These are phyloP conservation scores for Volvariella surrecta DNA, from an alignment of 1,284 basidiomycete species.

Conservation along the genomic window DNA sequence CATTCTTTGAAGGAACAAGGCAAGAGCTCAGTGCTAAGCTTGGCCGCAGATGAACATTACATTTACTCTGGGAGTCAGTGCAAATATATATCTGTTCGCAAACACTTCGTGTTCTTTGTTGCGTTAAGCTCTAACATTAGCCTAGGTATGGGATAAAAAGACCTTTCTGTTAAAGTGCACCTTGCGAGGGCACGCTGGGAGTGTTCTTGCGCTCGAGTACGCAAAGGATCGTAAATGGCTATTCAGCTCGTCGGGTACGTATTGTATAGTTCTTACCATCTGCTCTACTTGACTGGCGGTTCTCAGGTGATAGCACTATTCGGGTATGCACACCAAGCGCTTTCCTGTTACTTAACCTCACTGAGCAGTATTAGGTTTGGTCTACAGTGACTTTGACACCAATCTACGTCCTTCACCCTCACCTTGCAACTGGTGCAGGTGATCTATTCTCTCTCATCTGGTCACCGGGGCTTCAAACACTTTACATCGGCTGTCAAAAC, in stretches of 20 bases:
- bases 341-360: constrained; percentile 1
- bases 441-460: constrained; percentile 89
- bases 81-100: constrained; percentile 66
- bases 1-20: constrained; percentile 61
- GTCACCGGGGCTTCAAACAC: constrained; percentile 59
- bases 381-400: constrained; percentile 63
- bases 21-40: constrained; percentile 62
- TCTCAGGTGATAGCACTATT: constrained; percentile 75
- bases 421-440: constrained; percentile 78
- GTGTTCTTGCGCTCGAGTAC: constrained; percentile 77
- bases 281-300: constrained; percentile 7
- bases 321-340: constrained; percentile 40
- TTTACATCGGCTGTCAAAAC: constrained; percentile 89
- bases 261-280: neutral
- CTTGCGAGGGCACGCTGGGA: constrained; percentile 80
- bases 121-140: constrained; percentile 1
- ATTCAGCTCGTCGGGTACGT: constrained; percentile 73
- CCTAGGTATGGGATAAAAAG: constrained; percentile 75
- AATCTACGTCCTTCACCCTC: constrained; percentile 77
- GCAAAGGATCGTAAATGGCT: constrained; percentile 76
- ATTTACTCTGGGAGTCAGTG: constrained; percentile 85
- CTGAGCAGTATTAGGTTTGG: constrained; percentile 60
- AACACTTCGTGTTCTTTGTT: constrained; percentile 4
- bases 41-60: constrained; percentile 63
- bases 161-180: constrained; percentile 64